Conservation (phyloP, 305 asterid genomes). For the Solanum hybrid region DNA sequence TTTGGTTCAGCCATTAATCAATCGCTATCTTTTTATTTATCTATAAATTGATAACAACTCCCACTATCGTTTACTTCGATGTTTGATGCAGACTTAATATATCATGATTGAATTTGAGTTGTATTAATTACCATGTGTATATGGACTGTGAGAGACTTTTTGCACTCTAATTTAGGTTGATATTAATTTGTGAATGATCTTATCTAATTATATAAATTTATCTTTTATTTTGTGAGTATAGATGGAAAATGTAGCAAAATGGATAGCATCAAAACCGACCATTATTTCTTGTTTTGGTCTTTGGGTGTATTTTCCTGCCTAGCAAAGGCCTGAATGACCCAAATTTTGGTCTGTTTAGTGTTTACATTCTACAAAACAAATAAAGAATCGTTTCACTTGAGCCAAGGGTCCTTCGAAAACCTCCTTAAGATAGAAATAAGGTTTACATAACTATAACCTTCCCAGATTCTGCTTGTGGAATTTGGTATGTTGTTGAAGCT, state of each 20-base stretch:
- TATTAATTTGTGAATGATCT: neutral
- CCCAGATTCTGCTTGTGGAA: neutral
- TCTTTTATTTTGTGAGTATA: neutral
- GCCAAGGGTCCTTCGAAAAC: neutral
- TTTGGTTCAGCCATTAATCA: neutral
- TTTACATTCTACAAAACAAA: neutral
- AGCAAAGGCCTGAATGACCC: no score
- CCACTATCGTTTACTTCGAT: neutral
- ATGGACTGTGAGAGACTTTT: neutral
- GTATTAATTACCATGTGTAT: neutral
- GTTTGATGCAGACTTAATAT: neutral
- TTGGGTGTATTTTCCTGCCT: no score
- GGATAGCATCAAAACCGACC: neutral
- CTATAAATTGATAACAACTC: neutral
- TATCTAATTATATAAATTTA: neutral
- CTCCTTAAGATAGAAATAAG: neutral
- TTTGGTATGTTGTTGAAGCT: neutral
- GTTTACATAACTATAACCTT: neutral
- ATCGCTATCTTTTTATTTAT: neutral
- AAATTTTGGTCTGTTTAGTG: no score
- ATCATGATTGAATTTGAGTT: neutral
- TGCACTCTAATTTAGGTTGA: neutral
- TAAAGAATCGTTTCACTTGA: neutral
- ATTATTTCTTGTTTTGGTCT: neutral
- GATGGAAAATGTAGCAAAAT: neutral